phyloP scores from a whole-genome alignment of 2,329 filamentous ascomycete species.

The Dendryphion nanum region DNA sequence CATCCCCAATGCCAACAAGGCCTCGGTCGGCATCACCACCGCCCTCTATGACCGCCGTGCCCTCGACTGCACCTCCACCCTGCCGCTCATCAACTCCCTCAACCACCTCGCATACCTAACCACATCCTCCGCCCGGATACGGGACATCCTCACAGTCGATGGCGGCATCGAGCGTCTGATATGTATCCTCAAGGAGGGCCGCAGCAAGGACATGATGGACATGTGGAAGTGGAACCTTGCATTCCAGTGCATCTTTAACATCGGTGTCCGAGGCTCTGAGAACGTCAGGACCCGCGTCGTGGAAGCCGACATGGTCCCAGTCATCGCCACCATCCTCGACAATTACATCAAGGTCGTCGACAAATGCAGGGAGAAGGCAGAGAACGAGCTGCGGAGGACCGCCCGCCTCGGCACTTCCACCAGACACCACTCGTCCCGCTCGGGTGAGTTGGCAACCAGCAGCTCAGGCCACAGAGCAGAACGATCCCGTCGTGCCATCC shows the following conservation, averaged over 20 bases:
- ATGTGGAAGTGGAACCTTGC: conserved; percentile 99
- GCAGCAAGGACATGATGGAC: conserved; percentile 98
- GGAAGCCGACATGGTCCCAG: conserved; percentile 97
- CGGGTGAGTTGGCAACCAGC: conserved; percentile 38
- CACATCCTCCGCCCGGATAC: conserved; percentile 93
- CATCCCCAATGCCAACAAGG: conserved; percentile 99
- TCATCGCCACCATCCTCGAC: conserved; percentile 96
- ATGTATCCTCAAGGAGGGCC: conserved; percentile 95
- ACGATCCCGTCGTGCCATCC: conserved; percentile 68
- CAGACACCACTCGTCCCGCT: conserved; percentile 42
- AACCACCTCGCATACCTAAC: conserved; percentile 99
- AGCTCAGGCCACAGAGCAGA: conserved; percentile 43
- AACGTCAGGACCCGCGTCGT: conserved; percentile 91
- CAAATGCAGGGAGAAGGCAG: conserved; percentile 81
- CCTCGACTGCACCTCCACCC: conserved; percentile 95
- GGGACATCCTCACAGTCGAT: conserved; percentile 97
- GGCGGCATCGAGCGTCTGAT: conserved; percentile 94
- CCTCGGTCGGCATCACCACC: conserved; percentile 96
- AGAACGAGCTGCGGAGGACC: conserved; percentile 70
- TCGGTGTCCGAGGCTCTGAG: conserved; percentile 93
- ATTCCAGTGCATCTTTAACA: conserved; percentile 98
- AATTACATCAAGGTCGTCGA: conserved; percentile 98
- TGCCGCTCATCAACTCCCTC: conserved; percentile 97
- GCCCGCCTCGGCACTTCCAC: conserved; percentile 42
- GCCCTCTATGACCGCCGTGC: conserved; percentile 96